These are phyloP conservation scores for Coelastrella sp. DNA, from an alignment of 139 green algal species.

Conservation along the genomic window DNA sequence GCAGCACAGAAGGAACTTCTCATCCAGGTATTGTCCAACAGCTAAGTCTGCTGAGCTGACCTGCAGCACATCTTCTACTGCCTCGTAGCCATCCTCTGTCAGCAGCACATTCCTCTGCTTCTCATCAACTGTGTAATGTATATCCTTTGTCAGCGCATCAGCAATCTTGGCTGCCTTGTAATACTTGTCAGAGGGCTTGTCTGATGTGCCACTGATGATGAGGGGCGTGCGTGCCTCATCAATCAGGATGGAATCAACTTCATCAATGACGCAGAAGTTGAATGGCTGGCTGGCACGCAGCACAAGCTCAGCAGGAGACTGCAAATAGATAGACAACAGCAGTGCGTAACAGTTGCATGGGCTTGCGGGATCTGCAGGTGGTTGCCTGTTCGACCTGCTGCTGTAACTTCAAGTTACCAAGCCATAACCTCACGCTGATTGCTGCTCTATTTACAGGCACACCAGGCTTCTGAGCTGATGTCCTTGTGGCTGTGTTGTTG, in stretches of 20 bases:
- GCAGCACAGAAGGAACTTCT: too few species aligned
- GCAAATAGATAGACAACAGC: not conserved
- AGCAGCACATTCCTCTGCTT: slow-evolving; percentile 98
- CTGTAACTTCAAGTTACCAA: too few species aligned
- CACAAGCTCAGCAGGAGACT: slow-evolving; percentile 88
- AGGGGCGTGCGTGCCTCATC: slow-evolving; percentile 98
- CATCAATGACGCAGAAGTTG: slow-evolving; percentile 96
- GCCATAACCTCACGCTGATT: too few species aligned
- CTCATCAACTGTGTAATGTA: slow-evolving; percentile 99
- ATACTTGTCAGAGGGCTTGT: slow-evolving; percentile 78
- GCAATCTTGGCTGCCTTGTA: slow-evolving; percentile 49
- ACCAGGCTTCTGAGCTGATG: too few species aligned
- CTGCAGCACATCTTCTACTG: slow-evolving; percentile 94
- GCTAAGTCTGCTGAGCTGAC: slow-evolving; percentile 42
- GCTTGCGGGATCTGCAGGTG: not conserved
- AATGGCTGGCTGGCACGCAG: slow-evolving; percentile 81
- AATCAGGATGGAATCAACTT: slow-evolving; percentile 97
- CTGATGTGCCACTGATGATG: slow-evolving; percentile 93
- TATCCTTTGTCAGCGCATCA: slow-evolving; percentile 59
- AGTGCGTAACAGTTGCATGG: not conserved
- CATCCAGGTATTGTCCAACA: not conserved
- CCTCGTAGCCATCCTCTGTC: slow-evolving; percentile 98
- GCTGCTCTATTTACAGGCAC: too few species aligned
- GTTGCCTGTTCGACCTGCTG: not conserved
- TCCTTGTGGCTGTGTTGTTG: too few species aligned